Evolutionary conservation across 441 rosid species (phyloP), one percentile per base, ranked within the genome.

Genomic region (Aleurites moluccanus): DNA sequence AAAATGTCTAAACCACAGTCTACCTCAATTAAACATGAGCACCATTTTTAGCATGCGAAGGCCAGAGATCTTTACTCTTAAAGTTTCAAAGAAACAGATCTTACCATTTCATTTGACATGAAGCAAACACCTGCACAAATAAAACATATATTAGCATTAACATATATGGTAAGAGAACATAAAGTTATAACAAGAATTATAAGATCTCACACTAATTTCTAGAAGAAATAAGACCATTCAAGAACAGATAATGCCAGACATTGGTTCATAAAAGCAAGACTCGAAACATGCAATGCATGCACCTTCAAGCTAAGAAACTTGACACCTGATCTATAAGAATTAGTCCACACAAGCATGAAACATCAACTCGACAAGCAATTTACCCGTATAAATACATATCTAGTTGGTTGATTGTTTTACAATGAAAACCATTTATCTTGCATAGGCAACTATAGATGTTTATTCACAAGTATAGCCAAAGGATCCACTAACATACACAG

Each of bases 31-130:
- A 33, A 70, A 35, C 13, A 64, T 44, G 60, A 21, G 6, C 11
- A 10, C 15, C 10, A 4, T 25, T n/a, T 38, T 4, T 60, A 55
- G 44, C 14, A 66, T 27, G 49, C 53, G 64, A 2, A 73, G 30
- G 14, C 42, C 56, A 44, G 53, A 53, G 18, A 33, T 2, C 3
- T 8, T 30, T 1, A 2, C 40, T 47, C 14, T 7, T 16, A 35
- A 13, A 42, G 35, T 55, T 71, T 27, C 16, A 35, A 67, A 64
- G 59, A 42, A 44, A 72, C 38, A 65, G 56, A 27, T 76, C 92
- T 74, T 85, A 95, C 99, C 97, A 95, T 82, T 78, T 95, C 99
- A 82, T 88, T 95, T 66, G 98, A 93, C 94, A 93, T 86, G 87
- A 91, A 95, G 80, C 97, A 95, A 30, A 95, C 79, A 80, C 99